phyloP scores from a whole-genome alignment of 176 grass and related monocot species.

The Cenchrus fungigraminus region DNA sequence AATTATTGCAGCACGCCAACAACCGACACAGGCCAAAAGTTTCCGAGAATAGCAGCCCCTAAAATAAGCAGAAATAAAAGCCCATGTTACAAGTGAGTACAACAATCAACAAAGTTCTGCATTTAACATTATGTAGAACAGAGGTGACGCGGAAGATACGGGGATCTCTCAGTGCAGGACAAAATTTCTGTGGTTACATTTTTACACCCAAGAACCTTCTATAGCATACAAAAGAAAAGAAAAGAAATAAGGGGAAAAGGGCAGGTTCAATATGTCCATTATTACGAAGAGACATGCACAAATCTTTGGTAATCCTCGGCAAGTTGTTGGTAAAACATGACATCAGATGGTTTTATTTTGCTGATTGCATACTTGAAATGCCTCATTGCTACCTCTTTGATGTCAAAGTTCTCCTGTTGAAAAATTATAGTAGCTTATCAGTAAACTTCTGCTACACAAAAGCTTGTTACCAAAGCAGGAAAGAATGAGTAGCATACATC shows the following conservation, averaged over 20 bases:
- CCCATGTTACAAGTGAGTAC: too few species aligned
- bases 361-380: slow-evolving; percentile 69
- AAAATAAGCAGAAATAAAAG: too few species aligned
- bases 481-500: slow-evolving; percentile 63
- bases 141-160: too few species aligned
- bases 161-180: too few species aligned
- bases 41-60: too few species aligned
- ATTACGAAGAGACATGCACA: slow-evolving; percentile 31
- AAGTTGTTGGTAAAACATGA: slow-evolving; percentile 73
- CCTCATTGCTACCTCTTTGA: slow-evolving; percentile 49
- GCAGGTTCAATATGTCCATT: slow-evolving; percentile 13
- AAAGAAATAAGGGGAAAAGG: not conserved
- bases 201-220: too few species aligned
- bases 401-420: slow-evolving; percentile 67
- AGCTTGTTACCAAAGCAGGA: not conserved
- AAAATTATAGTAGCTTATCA: slow-evolving; percentile 9
- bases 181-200: too few species aligned
- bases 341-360: slow-evolving; percentile 62
- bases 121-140: too few species aligned
- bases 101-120: too few species aligned
- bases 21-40: too few species aligned
- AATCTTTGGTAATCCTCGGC: slow-evolving; percentile 63
- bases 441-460: not conserved
- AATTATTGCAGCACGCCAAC: too few species aligned
- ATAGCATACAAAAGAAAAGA: too few species aligned